Conservation (phyloP, 164 flowering plant genomes). For the Berberis thunbergii region DNA sequence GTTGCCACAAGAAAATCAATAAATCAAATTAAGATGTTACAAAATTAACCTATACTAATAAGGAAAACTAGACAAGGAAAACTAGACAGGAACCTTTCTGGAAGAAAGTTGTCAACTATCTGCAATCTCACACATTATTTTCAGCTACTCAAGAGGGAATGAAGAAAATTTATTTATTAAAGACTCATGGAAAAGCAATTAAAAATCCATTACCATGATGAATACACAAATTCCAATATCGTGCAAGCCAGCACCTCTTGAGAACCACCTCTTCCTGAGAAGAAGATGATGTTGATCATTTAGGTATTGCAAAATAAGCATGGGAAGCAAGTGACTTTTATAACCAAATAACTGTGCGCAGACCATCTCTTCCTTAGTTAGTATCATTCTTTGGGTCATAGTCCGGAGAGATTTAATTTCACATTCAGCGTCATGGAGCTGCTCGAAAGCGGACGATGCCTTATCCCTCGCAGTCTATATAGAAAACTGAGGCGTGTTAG, state of each 20-base stretch:
- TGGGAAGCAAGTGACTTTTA: background rate
- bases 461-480: conserved; percentile 62
- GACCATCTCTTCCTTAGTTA: conserved; percentile 92
- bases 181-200: background rate
- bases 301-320: conserved; percentile 6
- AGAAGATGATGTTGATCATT: conserved; percentile 10
- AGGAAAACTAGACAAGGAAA: too few relatives aligned
- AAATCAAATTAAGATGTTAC: too few relatives aligned
- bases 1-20: too few relatives aligned
- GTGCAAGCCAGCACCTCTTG: conserved; percentile 98
- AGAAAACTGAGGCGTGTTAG: conserved; percentile 9
- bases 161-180: background rate
- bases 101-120: too few relatives aligned
- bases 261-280: conserved; percentile 90
- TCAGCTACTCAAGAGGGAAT: too few relatives aligned
- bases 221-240: conserved; percentile 82
- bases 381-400: conserved; percentile 49
- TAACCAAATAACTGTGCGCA: conserved; percentile 1
- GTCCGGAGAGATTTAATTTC: conserved; percentile 56
- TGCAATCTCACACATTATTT: too few relatives aligned
- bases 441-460: conserved; percentile 55
- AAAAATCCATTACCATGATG: conserved; percentile 41
- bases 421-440: conserved; percentile 52
- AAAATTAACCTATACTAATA: too few relatives aligned
- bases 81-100: too few relatives aligned